Evolutionary conservation across 2,329 filamentous ascomycete species (phyloP).

Genomic region (Epichloe typhina): DNA sequence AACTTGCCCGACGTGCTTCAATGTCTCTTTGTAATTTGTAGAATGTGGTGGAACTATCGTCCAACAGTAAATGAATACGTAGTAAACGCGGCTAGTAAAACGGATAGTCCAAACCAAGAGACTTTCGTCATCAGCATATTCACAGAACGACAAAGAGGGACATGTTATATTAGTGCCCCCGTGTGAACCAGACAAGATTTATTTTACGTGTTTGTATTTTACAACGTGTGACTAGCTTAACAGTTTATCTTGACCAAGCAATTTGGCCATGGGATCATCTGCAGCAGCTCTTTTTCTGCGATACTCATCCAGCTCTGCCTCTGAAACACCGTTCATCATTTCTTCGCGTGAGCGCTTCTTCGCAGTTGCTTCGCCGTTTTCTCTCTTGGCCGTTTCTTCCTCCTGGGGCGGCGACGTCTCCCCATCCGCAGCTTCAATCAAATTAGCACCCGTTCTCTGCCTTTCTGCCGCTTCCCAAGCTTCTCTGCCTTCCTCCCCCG

Average conservation of each 20-base stretch:
- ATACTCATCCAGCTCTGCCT: slow-evolving; percentile 80
- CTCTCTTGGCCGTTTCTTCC: slow-evolving; percentile 16
- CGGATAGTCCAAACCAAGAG: too few species aligned
- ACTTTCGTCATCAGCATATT: too few species aligned
- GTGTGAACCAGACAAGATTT: too few species aligned
- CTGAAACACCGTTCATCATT: slow-evolving; percentile 63
- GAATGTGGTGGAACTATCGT: neutral
- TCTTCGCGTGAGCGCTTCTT: slow-evolving; percentile 70
- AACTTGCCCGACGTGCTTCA: neutral
- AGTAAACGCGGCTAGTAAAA: too few species aligned
- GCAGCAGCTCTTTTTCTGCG: slow-evolving; percentile 59
- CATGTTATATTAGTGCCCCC: too few species aligned
- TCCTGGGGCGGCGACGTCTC: slow-evolving; percentile 12
- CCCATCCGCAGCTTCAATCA: slow-evolving; percentile 23
- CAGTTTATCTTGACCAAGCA: slow-evolving; percentile 61
- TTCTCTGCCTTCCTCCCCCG: slow-evolving; percentile 66
- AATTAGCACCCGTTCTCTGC: slow-evolving; percentile 35
- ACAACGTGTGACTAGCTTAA: slow-evolving; percentile 17
- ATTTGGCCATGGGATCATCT: slow-evolving; percentile 77
- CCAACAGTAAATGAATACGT: too few species aligned
- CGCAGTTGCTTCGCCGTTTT: slow-evolving; percentile 18
- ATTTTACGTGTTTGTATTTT: neutral
- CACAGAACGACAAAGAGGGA: too few species aligned
- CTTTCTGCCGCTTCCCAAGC: slow-evolving; percentile 67
- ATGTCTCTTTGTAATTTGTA: neutral